phyloP scores from a whole-genome alignment of 2,329 filamentous ascomycete genomes.

The Alternaria viburni region DNA sequence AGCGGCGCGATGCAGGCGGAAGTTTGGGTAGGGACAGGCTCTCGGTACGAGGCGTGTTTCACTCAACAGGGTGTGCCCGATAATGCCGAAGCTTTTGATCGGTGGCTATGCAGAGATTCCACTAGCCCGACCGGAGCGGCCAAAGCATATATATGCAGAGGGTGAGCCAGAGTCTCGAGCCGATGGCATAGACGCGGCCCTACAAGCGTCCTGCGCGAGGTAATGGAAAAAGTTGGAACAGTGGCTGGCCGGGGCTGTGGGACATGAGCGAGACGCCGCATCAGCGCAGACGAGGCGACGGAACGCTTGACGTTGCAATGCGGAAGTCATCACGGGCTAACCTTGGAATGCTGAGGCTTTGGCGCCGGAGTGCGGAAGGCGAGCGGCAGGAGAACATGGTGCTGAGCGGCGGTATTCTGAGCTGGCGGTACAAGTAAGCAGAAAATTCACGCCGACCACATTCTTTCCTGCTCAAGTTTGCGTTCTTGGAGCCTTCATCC shows the following conservation, averaged over 20 bases:
- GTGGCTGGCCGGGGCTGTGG: conserved; percentile 18
- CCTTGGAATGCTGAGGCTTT: not conserved
- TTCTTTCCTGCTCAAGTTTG: not conserved
- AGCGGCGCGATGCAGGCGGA: conserved; percentile 4
- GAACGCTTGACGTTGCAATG: conserved; percentile 17
- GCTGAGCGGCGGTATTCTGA: not conserved
- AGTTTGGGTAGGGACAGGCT: conserved; percentile 6
- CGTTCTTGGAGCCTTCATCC: not conserved
- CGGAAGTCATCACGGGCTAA: conserved; percentile 8
- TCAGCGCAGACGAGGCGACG: conserved; percentile 23
- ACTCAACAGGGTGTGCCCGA: conserved; percentile 19
- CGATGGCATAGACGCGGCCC: not conserved
- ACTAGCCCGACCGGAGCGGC: conserved; percentile 5
- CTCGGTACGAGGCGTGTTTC: conserved; percentile 19
- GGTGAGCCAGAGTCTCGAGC: not conserved
- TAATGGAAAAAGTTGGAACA: not conserved
- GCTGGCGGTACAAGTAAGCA: not conserved
- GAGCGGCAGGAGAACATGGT: not conserved
- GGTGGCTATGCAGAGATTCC: conserved; percentile 11
- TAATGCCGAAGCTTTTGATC: conserved; percentile 16
- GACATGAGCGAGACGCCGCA: conserved; percentile 23
- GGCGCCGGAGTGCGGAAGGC: not conserved
- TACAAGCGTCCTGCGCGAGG: not conserved
- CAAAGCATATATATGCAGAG: not conserved
- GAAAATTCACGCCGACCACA: too few species aligned